Base-by-base conservation (phyloP, 2,329 filamentous ascomycete species). In the Ascochyta lentis region DNA sequence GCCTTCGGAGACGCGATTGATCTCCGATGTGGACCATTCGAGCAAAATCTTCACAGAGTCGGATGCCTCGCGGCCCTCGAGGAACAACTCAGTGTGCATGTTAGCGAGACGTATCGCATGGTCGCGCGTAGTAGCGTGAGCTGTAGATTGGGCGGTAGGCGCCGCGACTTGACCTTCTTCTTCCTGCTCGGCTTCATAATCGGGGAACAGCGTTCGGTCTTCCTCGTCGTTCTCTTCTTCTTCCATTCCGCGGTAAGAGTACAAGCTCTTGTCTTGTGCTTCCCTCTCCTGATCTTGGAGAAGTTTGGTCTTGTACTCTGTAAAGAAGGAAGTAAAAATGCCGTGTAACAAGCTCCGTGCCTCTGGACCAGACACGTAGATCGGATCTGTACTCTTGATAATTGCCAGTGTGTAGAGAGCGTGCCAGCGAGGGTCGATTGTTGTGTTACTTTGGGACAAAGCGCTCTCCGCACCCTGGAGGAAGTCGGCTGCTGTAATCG, bases 171-270 rank as follows among this genome's bases (percentile, higher is more conserved):
- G 75, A 2, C 79, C 73, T 6, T 55, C 34, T 10, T 54, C 48
- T 16, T 77, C 76, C 2, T 79, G 73, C 1, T 83, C 81, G 1
- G 84, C 82, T 13, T 90, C 87, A 60, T 87, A 96, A 5, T 84
- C 85, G 1, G 94, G 94, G 78, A 98, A 98, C 6, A 98, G 79
- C 60, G 89, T 84, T 19, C 88, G 83, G 61, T 96, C 88, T 60
- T 95, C 90, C 60, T 95, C 90, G 51, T 89, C 84, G 59, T 89
- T 84, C 65, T 90, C 88, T 52, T 96, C 89, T 61, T 91, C 86
- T 43, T 93, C 89, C 35, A 87, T 88, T 29, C 93, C 94, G 60
- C 87, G 86, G 77, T 95, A 97, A 19, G 87, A 88, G 75, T 96
- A 99, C 35, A 96, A 76, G 59, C 90, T 92, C 5, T 85, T 86